Conservation (phyloP, 495 filamentous ascomycete species). For the Penicillium silybi region DNA sequence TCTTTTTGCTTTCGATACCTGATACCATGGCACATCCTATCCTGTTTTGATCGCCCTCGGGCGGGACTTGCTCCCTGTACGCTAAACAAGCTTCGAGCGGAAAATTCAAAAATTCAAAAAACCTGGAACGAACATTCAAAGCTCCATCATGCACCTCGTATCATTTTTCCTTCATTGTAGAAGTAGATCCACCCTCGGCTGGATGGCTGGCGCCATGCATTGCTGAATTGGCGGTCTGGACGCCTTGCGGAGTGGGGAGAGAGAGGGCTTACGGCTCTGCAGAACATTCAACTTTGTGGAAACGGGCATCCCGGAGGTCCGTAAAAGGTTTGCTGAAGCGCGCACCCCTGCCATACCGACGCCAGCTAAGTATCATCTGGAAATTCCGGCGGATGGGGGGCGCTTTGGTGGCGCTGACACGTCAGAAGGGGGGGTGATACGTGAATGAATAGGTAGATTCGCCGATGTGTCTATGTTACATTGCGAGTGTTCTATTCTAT, state of each 20-base stretch:
- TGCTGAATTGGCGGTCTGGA: slow-evolving; percentile 25
- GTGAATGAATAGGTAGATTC: background rate
- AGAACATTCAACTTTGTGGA: background rate
- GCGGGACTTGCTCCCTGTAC: slow-evolving; percentile 18
- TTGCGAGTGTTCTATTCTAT: background rate
- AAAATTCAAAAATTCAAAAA: slow-evolving; percentile 7
- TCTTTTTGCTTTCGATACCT: slow-evolving; percentile 32
- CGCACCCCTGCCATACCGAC: slow-evolving; percentile 15
- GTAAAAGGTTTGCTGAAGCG: slow-evolving; percentile 9
- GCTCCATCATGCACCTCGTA: slow-evolving; percentile 16
- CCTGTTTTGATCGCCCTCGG: slow-evolving; percentile 3
- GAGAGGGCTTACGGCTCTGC: background rate
- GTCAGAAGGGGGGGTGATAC: slow-evolving; percentile 11
- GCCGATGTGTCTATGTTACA: background rate
- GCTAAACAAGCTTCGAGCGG: slow-evolving; percentile 10
- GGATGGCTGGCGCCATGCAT: slow-evolving; percentile 18
- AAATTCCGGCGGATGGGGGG: slow-evolving; percentile 2
- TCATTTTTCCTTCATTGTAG: background rate
- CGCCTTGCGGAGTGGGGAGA: background rate
- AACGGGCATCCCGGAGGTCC: background rate
- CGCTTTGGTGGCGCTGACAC: slow-evolving; percentile 30
- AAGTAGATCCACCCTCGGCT: background rate
- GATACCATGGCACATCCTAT: slow-evolving; percentile 28
- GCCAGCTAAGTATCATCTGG: slow-evolving; percentile 17
- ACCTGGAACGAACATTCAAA: slow-evolving; percentile 4